These are phyloP conservation scores for Septoria linicola DNA, from an alignment of 2,329 filamentous ascomycete genomes.

Conservation along the genomic window DNA sequence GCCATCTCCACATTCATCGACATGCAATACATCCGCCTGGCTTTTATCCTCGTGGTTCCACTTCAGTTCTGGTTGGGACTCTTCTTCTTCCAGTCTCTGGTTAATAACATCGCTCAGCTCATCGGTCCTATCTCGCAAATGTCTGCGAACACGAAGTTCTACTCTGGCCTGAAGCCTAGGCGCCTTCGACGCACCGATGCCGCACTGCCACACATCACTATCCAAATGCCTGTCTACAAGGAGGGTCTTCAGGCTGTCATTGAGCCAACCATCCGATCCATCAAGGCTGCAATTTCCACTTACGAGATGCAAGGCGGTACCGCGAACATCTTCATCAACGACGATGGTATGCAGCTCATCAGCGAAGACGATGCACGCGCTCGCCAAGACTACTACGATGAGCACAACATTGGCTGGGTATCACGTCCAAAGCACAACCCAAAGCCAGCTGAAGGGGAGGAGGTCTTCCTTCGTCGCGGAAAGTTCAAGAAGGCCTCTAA, in stretches of 20 bases:
- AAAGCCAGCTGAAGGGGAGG: slow-evolving; percentile 51
- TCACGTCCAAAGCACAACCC: slow-evolving; percentile 52
- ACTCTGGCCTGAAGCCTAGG: slow-evolving; percentile 44
- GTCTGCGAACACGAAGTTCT: slow-evolving; percentile 48
- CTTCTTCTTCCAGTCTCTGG: slow-evolving; percentile 51
- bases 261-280: slow-evolving; percentile 40
- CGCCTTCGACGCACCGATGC: slow-evolving; percentile 40
- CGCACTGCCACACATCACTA: slow-evolving; percentile 56
- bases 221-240: slow-evolving; percentile 46
- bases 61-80: slow-evolving; percentile 60
- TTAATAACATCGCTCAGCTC: slow-evolving; percentile 44
- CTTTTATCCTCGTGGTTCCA: slow-evolving; percentile 53
- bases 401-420: slow-evolving; percentile 53
- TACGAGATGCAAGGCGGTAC: slow-evolving; percentile 60
- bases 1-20: slow-evolving; percentile 58
- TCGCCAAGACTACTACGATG: slow-evolving; percentile 51
- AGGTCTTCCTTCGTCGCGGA: slow-evolving; percentile 56
- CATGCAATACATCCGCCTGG: slow-evolving; percentile 53
- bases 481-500: slow-evolving; percentile 74
- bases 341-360: slow-evolving; percentile 66
- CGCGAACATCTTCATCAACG: slow-evolving; percentile 67
- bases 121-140: slow-evolving; percentile 48
- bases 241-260: slow-evolving; percentile 43
- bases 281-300: slow-evolving; percentile 49
- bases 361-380: slow-evolving; percentile 46